A percentile compares a stretch with the other conserved stretches of the same genome.
Evolutionary conservation across 2,329 filamentous ascomycete genomes (phyloP).

Genomic region (Eutypa lata): DNA sequence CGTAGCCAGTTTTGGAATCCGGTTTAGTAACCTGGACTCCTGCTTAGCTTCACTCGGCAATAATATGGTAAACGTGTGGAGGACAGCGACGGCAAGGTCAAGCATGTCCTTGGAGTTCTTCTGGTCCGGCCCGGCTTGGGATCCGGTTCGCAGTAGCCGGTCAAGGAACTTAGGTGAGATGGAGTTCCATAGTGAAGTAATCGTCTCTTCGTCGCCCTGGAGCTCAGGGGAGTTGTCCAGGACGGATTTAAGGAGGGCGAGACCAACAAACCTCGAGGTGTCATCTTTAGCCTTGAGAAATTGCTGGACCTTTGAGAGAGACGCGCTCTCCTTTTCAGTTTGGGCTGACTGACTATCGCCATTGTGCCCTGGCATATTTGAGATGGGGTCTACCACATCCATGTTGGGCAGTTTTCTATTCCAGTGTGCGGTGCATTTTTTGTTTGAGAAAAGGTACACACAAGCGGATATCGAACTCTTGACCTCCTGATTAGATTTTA

Average conservation of each 20-base stretch:
- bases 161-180: conserved; percentile 63
- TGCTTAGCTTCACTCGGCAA: conserved; percentile 46
- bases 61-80: conserved; percentile 60
- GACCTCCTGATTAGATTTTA: too few species aligned
- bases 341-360: not conserved
- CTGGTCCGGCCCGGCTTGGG: conserved; percentile 29
- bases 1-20: conserved; percentile 52
- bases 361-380: not conserved
- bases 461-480: too few species aligned
- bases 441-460: too few species aligned
- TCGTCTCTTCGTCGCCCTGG: conserved; percentile 40
- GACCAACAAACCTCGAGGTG: conserved; percentile 65
- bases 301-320: conserved; percentile 48
- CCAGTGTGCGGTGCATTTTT: not conserved
- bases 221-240: conserved; percentile 58
- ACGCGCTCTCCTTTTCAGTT: not conserved
- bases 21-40: conserved; percentile 45
- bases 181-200: conserved; percentile 55
- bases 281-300: conserved; percentile 61
- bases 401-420: not conserved
- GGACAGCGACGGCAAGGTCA: conserved; percentile 58
- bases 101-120: conserved; percentile 58
- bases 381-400: not conserved
- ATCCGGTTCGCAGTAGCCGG: conserved; percentile 56
- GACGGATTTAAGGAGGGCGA: conserved; percentile 63